Conservation (phyloP, 768 basidiomycete species). For the Pholiota conissans region DNA sequence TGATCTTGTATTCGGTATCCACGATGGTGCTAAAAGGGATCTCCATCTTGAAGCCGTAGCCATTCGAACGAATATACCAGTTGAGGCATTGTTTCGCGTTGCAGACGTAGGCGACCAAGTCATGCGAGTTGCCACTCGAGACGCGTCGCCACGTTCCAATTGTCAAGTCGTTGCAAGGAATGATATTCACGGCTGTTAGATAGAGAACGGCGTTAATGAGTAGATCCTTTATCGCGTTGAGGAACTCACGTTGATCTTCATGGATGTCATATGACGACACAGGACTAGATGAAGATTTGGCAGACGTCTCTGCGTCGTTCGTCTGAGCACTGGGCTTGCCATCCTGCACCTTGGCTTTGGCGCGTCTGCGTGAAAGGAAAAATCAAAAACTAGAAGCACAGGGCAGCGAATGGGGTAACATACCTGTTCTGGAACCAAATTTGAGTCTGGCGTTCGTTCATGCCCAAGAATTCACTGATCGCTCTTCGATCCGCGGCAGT, state of each 20-base stretch:
- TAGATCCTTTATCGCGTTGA: background rate
- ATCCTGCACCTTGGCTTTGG: constrained; percentile 76
- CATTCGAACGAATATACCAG: constrained; percentile 78
- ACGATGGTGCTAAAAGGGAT: constrained; percentile 67
- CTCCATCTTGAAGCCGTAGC: constrained; percentile 84
- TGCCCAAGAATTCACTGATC: constrained; percentile 71
- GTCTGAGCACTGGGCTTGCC: constrained; percentile 39
- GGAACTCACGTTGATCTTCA: constrained; percentile 70
- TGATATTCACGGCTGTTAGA: constrained; percentile 63
- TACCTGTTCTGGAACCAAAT: constrained; percentile 91
- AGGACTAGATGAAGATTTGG: constrained; percentile 54
- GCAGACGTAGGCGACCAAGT: constrained; percentile 76
- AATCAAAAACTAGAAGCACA: background rate
- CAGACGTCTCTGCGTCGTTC: constrained; percentile 37
- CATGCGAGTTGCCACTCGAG: constrained; percentile 55
- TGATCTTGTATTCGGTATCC: constrained; percentile 55
- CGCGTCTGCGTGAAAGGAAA: constrained; percentile 55
- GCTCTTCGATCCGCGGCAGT: constrained; percentile 70
- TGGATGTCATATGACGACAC: constrained; percentile 58
- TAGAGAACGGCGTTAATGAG: background rate
- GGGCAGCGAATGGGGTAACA: constrained; percentile 8
- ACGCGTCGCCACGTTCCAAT: constrained; percentile 82
- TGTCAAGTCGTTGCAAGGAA: constrained; percentile 72
- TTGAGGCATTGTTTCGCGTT: constrained; percentile 64
- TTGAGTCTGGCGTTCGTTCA: constrained; percentile 87